Base-by-base conservation (phyloP, 768 basidiomycete species). In the Rhodosporidiobolus odoratus region DNA sequence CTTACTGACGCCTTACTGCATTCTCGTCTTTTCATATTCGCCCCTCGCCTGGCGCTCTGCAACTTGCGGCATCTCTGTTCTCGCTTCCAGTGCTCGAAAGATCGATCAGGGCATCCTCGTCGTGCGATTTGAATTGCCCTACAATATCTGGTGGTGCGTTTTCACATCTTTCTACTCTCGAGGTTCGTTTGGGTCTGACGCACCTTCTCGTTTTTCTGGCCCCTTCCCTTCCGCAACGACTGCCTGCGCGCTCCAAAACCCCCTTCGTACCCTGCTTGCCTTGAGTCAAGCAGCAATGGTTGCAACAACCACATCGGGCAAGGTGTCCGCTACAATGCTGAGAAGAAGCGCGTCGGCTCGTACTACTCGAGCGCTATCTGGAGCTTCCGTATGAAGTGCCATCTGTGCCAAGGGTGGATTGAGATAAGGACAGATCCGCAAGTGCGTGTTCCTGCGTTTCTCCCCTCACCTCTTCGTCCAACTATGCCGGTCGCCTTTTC, bases 291-390 rank as follows among this genome's bases (percentile, higher is more conserved):
- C 78, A 97, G 95, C 77, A 91, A 88, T 41, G 89, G 89, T 81
- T 99, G 95, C 81, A 88, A 94, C 79, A 89, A 89, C 75, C 96
- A 98, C 81, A 91, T 99, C 60, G 96, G 96, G 17, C 96, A 96
- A 86, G 96, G 96, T 32, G 96, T 99, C 3, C 90, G 96, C n/a
- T 99, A 97, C 83, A 99, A 99, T 75, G 96, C 96, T 0, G 94
- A 98, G 80, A 99, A 99, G 86, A 89, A 89, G 83, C 97, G 95
- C 80, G 85, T 97, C 41, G 96, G 96, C 21, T 87, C 85, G 67
- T 99, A 99, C 80, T 92, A 89, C 78, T 91, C 91, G 10, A 97
- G 94, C 0, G 90, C 93, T 16, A 97, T 99, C 64, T 98, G 83
- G 78, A 90, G 88, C 10, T 99, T 99, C 79, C 85, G 93, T 56